Evolutionary conservation across 2,329 filamentous ascomycete species (phyloP).

Genomic region (Ophiocordyceps sinensis): DNA sequence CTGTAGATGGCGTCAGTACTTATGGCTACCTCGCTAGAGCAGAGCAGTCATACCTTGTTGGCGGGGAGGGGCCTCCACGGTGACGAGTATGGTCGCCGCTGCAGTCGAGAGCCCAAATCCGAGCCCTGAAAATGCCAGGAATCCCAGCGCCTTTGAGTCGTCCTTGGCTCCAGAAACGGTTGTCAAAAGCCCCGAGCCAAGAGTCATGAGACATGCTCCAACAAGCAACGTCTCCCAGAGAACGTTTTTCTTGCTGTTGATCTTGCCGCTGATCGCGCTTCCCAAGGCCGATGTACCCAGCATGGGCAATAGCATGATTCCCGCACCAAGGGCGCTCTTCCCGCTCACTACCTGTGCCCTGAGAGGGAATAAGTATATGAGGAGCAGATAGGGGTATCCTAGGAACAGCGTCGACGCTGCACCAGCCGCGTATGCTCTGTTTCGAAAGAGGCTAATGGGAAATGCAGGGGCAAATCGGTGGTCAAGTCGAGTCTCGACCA

Average conservation of each 20-base stretch:
- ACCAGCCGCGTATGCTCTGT: conserved; percentile 28
- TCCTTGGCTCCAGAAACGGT: conserved; percentile 18
- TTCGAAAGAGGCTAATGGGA: conserved; percentile 31
- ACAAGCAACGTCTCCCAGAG: conserved; percentile 27
- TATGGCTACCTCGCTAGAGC: too few species aligned
- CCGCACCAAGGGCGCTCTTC: conserved; percentile 29
- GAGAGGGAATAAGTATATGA: conserved; percentile 34
- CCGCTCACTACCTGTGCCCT: conserved; percentile 34
- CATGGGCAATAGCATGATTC: conserved; percentile 39
- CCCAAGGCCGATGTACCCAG: conserved; percentile 32
- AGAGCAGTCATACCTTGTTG: conserved; percentile 26
- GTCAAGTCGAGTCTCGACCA: conserved; percentile 10
- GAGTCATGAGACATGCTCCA: conserved; percentile 25
- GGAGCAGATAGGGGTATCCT: conserved; percentile 34
- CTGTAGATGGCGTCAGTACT: conserved; percentile 12
- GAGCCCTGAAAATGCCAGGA: conserved; percentile 34
- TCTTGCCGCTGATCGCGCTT: conserved; percentile 23
- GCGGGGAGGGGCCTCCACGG: conserved; percentile 23
- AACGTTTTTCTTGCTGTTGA: conserved; percentile 26
- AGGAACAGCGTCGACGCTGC: conserved; percentile 30
- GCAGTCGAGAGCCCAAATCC: conserved; percentile 36
- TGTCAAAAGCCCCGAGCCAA: conserved; percentile 33
- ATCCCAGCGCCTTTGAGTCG: conserved; percentile 32
- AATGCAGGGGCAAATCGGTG: conserved; percentile 24
- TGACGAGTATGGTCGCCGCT: conserved; percentile 30